Base-by-base conservation (phyloP, 1,284 basidiomycete species). In the Cutaneotrichosporon cutaneum region DNA sequence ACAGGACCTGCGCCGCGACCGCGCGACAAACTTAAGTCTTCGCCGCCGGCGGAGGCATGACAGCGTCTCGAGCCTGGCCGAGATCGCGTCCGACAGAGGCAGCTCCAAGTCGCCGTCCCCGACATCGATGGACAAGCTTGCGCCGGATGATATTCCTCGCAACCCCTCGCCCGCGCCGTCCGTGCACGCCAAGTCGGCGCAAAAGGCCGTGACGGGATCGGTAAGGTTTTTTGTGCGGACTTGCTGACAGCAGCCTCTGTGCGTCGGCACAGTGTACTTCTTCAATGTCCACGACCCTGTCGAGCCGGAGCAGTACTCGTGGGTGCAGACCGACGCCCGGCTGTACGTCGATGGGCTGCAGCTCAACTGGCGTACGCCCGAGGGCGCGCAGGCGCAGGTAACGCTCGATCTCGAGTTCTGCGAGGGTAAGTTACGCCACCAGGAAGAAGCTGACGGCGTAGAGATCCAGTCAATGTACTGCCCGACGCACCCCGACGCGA, bases 201-300 rank as follows among this genome's bases (percentile, higher is more conserved):
- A 39, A 3, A 55, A 55, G 39, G 13, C 24, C 2, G 22, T 72
- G 26, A 66, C 70, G 0, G 75, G 75, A 82, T 84, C 86, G 78
- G 86, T 86, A 66, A 75, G 83, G n/a, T n/a, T 71, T 22, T n/a
- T 26, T 5, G 24, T 3, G 16, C 10, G 48, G 18, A 21, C 10
- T 8, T 22, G 27, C 52, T 54, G 26, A 61, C 48, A 18, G 18
- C 69, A 94, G 92, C 90, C 91, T 1, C 80, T 90, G 10, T 86
- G 89, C 60, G 88, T 91, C 44, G 92, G 92, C 14, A 81, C 87
- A 16, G 80, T 94, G 0, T 94, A 90, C 87, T 94, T 92, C 73
- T 84, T 94, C 57, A 92, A 94, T 63, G 92, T 94, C 0, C 91
- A 94, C 74, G 86, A 73, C 52, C 59, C 58, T 7, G 66, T 65